Base-by-base conservation (phyloP, 345 rosid species). In the Clarkia xantiana region DNA sequence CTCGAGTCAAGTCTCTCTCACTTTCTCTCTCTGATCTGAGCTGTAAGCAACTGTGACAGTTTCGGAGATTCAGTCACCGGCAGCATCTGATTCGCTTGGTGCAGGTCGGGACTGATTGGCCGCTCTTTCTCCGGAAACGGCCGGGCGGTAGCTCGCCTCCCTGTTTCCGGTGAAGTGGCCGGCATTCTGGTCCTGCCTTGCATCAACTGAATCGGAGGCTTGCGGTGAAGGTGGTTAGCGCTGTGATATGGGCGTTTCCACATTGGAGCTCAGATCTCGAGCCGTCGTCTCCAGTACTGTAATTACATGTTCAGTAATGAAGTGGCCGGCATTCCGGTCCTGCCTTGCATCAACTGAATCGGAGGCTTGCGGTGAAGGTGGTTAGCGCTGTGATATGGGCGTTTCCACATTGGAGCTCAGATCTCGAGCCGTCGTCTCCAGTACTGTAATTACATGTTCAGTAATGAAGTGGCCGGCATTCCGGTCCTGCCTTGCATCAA, bases 51-150 rank as follows among this genome's bases (percentile, higher is more conserved):
- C 25, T 15, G 18, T 18, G 10, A 19, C 14, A 42, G 20, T 3
- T 6, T 10, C 34, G 7, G n/a, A 43, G 14, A 14, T 69, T 72
- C 55, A 49, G 56, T 81, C 57, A 67, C 76, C 77, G 80, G 77
- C 82, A 84, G 84, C 54, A 73, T 84, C 93, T 62, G 73, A 88
- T 75, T 88, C 94, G 94, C 97, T 84, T 88, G 97, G 89, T 88
- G 93, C 94, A 88, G 89, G 84, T 84, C 94, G 94, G 97, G 97
- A 75, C 84, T 67, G 71, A 63, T 75, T 75, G 58, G 62, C 75
- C 63, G 25, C 44, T 45, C 29, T 15, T 20, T 25, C 41, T 29
- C 10, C 18, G 18, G 18, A 19, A 45, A 17, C 15, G 47, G 18
- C 19, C 36, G 36, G 9, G 36, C 36, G 36, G 36, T 29, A 29